phyloP scores from a whole-genome alignment of 805 yeast species.

The Vanderwaltozyma yarrowii region DNA sequence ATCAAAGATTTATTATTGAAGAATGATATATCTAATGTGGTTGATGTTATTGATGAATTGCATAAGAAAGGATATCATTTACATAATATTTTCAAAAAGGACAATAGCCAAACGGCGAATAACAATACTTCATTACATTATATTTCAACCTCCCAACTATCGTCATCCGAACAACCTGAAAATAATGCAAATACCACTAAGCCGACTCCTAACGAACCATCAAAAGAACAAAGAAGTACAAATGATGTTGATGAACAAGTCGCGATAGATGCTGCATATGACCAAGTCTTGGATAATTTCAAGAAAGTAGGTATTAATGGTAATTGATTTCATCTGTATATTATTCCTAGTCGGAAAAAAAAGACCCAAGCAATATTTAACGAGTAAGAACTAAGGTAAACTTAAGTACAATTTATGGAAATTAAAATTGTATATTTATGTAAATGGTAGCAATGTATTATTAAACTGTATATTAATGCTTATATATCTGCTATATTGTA shows the following conservation, averaged over 20 bases:
- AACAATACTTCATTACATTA: background rate
- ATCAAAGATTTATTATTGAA: constrained; percentile 29
- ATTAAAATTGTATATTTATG: too few species aligned
- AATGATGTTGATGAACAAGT: background rate
- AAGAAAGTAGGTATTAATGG: constrained; percentile 10
- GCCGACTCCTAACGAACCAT: too few species aligned
- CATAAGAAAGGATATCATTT: constrained; percentile 34
- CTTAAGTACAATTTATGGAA: too few species aligned
- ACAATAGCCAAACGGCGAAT: background rate
- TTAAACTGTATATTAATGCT: too few species aligned
- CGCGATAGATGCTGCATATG: constrained; percentile 31
- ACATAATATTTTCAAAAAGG: constrained; percentile 28
- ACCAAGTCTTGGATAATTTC: constrained; percentile 31
- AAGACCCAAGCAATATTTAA: too few species aligned
- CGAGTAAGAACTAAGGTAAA: too few species aligned
- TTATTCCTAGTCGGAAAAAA: too few species aligned
- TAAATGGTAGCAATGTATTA: too few species aligned
- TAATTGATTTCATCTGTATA: background rate
- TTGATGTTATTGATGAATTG: constrained; percentile 31
- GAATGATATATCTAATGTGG: constrained; percentile 32
- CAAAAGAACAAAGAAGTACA: background rate
- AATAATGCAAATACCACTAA: background rate
- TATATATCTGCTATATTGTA: too few species aligned
- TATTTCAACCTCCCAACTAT: background rate
- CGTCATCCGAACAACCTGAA: too few species aligned